phyloP scores from a whole-genome alignment of 2,329 filamentous ascomycete genomes.

The Tolypocladium amazonense region DNA sequence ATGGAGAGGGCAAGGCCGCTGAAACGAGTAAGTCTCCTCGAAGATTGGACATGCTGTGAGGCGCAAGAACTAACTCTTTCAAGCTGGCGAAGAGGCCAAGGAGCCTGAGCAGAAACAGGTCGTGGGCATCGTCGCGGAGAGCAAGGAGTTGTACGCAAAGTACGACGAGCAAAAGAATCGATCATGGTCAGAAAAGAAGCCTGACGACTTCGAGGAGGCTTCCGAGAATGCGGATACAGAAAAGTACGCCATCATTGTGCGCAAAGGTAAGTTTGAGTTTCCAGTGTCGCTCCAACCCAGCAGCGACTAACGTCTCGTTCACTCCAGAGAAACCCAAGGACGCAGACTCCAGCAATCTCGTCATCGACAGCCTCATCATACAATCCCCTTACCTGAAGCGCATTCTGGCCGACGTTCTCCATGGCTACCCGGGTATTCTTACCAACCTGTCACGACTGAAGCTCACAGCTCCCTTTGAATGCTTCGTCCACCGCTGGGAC shows the following conservation, averaged over 20 bases:
- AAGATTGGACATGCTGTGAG: background rate
- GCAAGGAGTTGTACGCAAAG: constrained; percentile 32
- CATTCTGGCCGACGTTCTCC: constrained; percentile 42
- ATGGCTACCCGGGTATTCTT: constrained; percentile 49
- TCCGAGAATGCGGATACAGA: constrained; percentile 52
- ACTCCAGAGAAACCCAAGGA: constrained; percentile 30
- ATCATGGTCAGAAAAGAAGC: constrained; percentile 46
- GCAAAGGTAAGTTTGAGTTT: constrained; percentile 27
- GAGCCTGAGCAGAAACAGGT: constrained; percentile 11
- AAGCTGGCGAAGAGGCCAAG: background rate
- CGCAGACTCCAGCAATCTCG: constrained; percentile 47
- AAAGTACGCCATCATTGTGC: constrained; percentile 49
- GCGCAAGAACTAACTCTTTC: background rate
- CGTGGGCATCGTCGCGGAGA: constrained; percentile 25
- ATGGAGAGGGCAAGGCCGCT: background rate
- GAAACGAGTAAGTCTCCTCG: background rate
- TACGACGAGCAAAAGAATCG: constrained; percentile 35
- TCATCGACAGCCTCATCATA: constrained; percentile 51
- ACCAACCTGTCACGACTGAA: constrained; percentile 48
- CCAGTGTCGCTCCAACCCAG: too few species aligned
- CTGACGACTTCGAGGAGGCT: constrained; percentile 41
- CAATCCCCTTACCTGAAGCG: constrained; percentile 52
- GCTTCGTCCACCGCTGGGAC: constrained; percentile 57
- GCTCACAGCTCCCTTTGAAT: constrained; percentile 49
- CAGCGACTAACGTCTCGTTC: background rate